Evolutionary conservation across 2,329 filamentous ascomycete species (phyloP), one percentile per base, ranked within the genome.

Genomic region (Immersiporthe knoxdaviesiana): DNA sequence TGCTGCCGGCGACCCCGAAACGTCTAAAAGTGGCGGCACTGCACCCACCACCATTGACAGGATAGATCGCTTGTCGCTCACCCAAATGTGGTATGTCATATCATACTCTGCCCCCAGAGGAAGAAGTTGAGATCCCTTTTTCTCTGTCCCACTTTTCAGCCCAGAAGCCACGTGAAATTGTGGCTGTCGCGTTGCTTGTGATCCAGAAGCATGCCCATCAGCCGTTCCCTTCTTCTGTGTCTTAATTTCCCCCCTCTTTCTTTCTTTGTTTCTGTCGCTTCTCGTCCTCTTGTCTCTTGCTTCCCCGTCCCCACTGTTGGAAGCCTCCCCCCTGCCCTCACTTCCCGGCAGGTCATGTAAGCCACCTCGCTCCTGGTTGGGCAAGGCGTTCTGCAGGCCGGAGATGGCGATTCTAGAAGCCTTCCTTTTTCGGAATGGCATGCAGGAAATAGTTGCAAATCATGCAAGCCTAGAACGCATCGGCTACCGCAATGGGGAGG

Each of bases 331-430:
- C 56, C 30, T 18, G 56, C 18, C 30, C 30, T 37, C 21, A 18
- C 16, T 59, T 37, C 10, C 6, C 30, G 16, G 56, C 27, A 35
- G 56, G 18, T 14, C 18, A 59, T 59, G 56, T 30, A 35, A 59
- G 56, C 21, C 56, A 59, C 32, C 30, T 18, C 2, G 56, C 30
- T 37, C 56, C 14, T 59, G 56, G 56, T 59, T 59, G 56, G 56
- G 18, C 18, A 32, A 35, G 32, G 8, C 56, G 27, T 30, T 16
- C 52, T 56, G 52, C 24, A 56, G 24, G 5, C 14, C 52, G 50
- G 52, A 35, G n/a, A 65, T 44, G 35, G 63, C 52, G 63, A 24
- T 58, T 65, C 63, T 44, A 30, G 32, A 65, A 65, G 63, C 63
- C 52, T 58, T 58, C 63, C 63, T 44, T 8, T 65, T 65, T n/a